Evolutionary conservation across 1,284 basidiomycete genomes (phyloP).

Genomic region (Grifola frondosa): DNA sequence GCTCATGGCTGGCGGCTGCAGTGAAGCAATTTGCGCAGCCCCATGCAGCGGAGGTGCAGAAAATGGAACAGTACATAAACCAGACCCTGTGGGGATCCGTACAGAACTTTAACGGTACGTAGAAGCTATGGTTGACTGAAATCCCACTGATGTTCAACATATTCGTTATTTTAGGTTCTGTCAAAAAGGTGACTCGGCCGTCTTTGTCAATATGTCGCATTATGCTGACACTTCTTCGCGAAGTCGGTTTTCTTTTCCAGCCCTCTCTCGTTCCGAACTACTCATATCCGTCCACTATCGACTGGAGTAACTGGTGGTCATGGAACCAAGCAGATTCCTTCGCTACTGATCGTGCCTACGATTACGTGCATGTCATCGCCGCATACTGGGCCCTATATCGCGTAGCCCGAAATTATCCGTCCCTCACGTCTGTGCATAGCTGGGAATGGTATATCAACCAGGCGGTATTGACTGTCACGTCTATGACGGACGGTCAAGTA

Average conservation of each 20-base stretch:
- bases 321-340: slow-evolving; percentile 53
- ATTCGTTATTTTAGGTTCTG: slow-evolving; percentile 36
- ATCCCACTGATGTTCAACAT: not conserved
- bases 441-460: slow-evolving; percentile 62
- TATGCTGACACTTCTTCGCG: not conserved
- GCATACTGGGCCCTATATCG: slow-evolving; percentile 61
- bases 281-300: slow-evolving; percentile 46
- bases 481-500: slow-evolving; percentile 47
- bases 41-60: slow-evolving; percentile 49
- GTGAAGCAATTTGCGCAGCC: slow-evolving; percentile 60
- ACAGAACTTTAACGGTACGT: slow-evolving; percentile 49
- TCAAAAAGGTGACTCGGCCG: slow-evolving; percentile 45
- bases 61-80: slow-evolving; percentile 51
- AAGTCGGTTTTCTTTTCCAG: slow-evolving; percentile 57
- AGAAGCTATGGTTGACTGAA: too few relatives aligned
- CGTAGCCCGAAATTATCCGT: slow-evolving; percentile 57
- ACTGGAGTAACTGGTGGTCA: slow-evolving; percentile 60
- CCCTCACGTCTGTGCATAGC: slow-evolving; percentile 42
- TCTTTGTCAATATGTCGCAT: not conserved
- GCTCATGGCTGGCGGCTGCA: slow-evolving; percentile 55
- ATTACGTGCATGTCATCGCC: slow-evolving; percentile 58
- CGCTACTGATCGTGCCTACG: slow-evolving; percentile 54
- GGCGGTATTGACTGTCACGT: slow-evolving; percentile 49
- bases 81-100: slow-evolving; percentile 50
- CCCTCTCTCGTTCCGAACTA: slow-evolving; percentile 46